phyloP scores from a whole-genome alignment of 2,329 filamentous ascomycete genomes.

The Apiospora koreana region DNA sequence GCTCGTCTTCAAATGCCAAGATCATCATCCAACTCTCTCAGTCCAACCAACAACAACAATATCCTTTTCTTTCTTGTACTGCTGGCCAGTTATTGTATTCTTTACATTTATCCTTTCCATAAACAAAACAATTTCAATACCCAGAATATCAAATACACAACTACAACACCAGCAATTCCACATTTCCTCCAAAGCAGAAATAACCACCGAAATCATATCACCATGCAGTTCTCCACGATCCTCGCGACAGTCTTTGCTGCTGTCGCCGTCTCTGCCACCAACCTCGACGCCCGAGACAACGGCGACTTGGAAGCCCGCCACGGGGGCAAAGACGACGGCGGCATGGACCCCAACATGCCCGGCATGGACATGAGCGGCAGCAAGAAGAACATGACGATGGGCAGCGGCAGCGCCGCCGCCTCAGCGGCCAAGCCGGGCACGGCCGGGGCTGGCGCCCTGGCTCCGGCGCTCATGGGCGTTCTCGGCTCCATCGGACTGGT shows the following conservation, averaged over 20 bases:
- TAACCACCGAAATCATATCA: not conserved
- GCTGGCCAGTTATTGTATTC: not conserved
- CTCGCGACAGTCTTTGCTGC: not conserved
- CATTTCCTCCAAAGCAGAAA: no score
- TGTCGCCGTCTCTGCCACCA: not conserved
- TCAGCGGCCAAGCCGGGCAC: not conserved
- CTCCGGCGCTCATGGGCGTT: not conserved
- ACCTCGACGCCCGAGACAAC: not conserved
- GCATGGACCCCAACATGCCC: not conserved
- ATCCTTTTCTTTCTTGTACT: not conserved
- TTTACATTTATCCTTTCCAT: not conserved
- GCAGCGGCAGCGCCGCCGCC: not conserved
- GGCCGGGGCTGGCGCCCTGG: not conserved
- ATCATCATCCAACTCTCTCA: not conserved
- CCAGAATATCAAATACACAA: not conserved
- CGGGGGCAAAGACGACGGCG: not conserved
- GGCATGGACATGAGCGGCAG: constrained; percentile 6
- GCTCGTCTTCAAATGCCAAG: not conserved
- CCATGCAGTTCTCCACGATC: not conserved
- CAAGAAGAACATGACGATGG: not conserved
- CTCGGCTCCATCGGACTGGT: not conserved
- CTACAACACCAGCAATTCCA: not conserved
- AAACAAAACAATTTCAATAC: not conserved
- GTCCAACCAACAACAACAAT: not conserved
- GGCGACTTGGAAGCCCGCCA: not conserved